Base-by-base conservation (phyloP, 106 monocot genomes). In the Dactylorhiza incarnata region DNA sequence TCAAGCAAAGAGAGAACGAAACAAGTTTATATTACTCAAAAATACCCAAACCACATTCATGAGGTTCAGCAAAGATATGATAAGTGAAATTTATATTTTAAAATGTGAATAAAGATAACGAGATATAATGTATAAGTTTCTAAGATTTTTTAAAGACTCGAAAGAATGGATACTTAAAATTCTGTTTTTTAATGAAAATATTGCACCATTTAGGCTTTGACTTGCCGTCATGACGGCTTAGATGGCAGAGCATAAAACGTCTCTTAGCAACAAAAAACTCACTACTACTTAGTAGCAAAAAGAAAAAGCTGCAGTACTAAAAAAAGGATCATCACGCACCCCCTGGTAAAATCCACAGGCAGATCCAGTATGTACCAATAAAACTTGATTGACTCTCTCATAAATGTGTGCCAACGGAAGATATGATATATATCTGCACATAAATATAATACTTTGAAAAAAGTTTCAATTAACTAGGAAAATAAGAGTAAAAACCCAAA, bases 321-420 rank as follows among this genome's bases (percentile, higher is more conserved):
- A 66, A 56, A 16, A 48, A 44, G 19, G 48, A 78, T 76, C 45
- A 10, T 17, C 52, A 26, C 78, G 47, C 83, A 99, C 97, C 91
- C 97, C 97, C 54, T 99, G 97, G 69, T 94, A 99, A 89, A 99
- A 99, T 73, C 97, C 97, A 86, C 83, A 48, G 77, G 97, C 89
- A 75, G 80, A 87, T 49, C 97, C 97, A 80, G 54, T 82, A 75
- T 94, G 80, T 70, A 74, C 79, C 84, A 89, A 19, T 62, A 81
- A 46, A 65, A 94, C 75, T 83, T 94, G 97, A 86, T 89, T 91
- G 63, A 66, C 78, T 51, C 97, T 82, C 84, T 99, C 97, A 71
- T 91, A 99, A 43, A 99, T 99, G 78, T 99, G 97, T 77, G 97
- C 97, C 81, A 99, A 83, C 68, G 97, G 97, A 55, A 99, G 87